phyloP scores from a whole-genome alignment of 2,329 filamentous ascomycete genomes.

The Coniochaeta ligniaria region DNA sequence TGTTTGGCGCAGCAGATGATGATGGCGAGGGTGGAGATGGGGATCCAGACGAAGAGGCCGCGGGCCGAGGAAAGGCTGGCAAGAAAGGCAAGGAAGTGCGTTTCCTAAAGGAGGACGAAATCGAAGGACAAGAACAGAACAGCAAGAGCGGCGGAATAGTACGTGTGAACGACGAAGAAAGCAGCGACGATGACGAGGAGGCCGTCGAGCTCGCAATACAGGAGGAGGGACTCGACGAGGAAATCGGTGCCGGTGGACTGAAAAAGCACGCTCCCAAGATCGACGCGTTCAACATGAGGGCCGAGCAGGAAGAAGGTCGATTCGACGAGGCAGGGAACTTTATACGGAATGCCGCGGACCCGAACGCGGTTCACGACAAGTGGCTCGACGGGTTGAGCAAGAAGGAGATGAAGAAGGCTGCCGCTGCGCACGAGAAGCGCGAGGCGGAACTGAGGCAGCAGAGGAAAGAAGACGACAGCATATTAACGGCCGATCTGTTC shows the following conservation, averaged over 20 bases:
- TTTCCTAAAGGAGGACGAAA: constrained; percentile 53
- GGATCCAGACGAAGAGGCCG: constrained; percentile 35
- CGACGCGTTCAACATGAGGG: constrained; percentile 90
- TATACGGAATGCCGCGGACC: constrained; percentile 80
- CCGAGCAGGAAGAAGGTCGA: constrained; percentile 83
- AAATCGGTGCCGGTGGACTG: constrained; percentile 82
- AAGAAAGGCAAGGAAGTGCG: constrained; percentile 58
- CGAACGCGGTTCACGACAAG: constrained; percentile 81
- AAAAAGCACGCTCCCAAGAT: constrained; percentile 91
- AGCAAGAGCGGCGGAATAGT: constrained; percentile 72
- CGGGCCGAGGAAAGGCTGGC: constrained; percentile 21
- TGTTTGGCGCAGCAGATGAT: constrained; percentile 68
- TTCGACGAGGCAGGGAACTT: constrained; percentile 92
- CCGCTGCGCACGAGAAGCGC: constrained; percentile 78
- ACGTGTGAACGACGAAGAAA: constrained; percentile 46
- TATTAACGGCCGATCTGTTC: constrained; percentile 75
- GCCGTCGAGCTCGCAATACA: constrained; percentile 68
- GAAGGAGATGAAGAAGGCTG: constrained; percentile 85
- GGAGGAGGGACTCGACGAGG: constrained; percentile 75
- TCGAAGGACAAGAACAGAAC: constrained; percentile 69
- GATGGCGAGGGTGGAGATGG: constrained; percentile 39
- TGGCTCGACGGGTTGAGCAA: constrained; percentile 93
- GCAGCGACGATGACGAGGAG: constrained; percentile 55
- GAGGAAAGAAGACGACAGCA: constrained; percentile 74
- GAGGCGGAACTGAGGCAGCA: constrained; percentile 69